Percentiles rank a stretch among this genome's conserved stretches.
These are phyloP conservation scores for Gaertneriomyces semiglobifer DNA, from an alignment of 192 early-diverging fungal genomes.

Conservation along the genomic window DNA sequence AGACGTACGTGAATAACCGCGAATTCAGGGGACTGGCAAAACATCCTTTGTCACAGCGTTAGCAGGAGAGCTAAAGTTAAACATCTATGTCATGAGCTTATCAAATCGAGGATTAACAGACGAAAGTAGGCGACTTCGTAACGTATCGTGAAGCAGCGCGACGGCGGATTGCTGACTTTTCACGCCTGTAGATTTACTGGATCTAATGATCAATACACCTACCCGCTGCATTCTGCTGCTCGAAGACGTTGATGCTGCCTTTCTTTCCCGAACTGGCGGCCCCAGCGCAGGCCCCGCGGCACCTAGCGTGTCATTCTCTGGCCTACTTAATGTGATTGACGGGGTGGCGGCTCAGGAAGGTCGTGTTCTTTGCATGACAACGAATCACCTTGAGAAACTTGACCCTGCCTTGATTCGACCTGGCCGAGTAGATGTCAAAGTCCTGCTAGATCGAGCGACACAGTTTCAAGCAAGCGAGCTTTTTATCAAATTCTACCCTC, in stretches of 20 bases:
- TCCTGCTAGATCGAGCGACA: slow-evolving; percentile 57
- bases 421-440: slow-evolving; percentile 64
- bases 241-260: slow-evolving; percentile 75
- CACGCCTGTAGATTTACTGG: slow-evolving; percentile 29
- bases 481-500: slow-evolving; percentile 66
- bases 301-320: slow-evolving; percentile 50
- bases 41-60: slow-evolving; percentile 47
- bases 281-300: slow-evolving; percentile 13
- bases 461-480: slow-evolving; percentile 55
- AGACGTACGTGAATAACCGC: no score
- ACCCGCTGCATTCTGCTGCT: slow-evolving; percentile 61
- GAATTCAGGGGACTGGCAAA: no score
- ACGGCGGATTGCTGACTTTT: slow-evolving; percentile 39
- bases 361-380: slow-evolving; percentile 73
- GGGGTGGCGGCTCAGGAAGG: slow-evolving; percentile 71
- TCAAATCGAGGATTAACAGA: slow-evolving; percentile 64
- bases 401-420: slow-evolving; percentile 68
- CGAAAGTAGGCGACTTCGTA: slow-evolving; percentile 37
- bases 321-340: slow-evolving; percentile 73
- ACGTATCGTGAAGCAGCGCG: slow-evolving; percentile 1
- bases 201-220: slow-evolving; percentile 45
- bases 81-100: slow-evolving; percentile 71
- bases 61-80: slow-evolving; percentile 69
- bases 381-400: slow-evolving; percentile 65
- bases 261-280: slow-evolving; percentile 45